These are phyloP conservation scores for Entomophthora muscae DNA, from an alignment of 371 early-diverging fungal species.

Conservation along the genomic window DNA sequence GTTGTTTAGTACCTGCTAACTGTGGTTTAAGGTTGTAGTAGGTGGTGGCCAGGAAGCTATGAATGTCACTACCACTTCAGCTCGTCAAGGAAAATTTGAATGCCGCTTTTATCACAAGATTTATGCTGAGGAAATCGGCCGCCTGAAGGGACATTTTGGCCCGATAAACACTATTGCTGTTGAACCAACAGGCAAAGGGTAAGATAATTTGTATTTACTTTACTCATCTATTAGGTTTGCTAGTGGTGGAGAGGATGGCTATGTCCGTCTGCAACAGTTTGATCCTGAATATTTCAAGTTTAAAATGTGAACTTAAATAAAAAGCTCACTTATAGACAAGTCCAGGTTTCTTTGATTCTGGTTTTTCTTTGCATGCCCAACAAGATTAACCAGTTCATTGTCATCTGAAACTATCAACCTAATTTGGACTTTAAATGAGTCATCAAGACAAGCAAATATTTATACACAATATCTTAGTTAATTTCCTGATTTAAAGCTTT, in stretches of 20 bases:
- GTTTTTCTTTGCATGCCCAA: no score
- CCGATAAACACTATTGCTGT: constrained; percentile 98
- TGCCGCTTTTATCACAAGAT: constrained; percentile 96
- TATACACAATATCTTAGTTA: no score
- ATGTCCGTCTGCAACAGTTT: constrained; percentile 88
- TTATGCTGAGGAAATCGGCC: constrained; percentile 91
- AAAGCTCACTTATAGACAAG: no score
- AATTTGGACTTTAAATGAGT: no score
- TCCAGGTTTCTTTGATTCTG: no score
- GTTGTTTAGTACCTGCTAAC: neutral
- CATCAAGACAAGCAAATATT: no score
- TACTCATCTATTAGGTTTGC: constrained; percentile 65
- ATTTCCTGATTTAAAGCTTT: no score
- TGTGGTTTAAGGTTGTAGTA: constrained; percentile 24
- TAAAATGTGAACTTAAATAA: constrained; percentile 19
- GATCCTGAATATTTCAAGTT: constrained; percentile 92
- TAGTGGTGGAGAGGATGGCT: constrained; percentile 97
- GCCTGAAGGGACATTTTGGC: constrained; percentile 98
- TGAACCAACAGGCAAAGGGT: constrained; percentile 78
- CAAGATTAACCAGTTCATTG: no score
- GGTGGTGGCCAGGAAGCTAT: constrained; percentile 74
- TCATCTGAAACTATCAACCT: no score
- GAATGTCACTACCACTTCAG: constrained; percentile 92
- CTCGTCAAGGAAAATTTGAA: constrained; percentile 96
- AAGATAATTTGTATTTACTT: no score